phyloP scores from a whole-genome alignment of 352 stramenopile species.

The Phytophthora brassicae region DNA sequence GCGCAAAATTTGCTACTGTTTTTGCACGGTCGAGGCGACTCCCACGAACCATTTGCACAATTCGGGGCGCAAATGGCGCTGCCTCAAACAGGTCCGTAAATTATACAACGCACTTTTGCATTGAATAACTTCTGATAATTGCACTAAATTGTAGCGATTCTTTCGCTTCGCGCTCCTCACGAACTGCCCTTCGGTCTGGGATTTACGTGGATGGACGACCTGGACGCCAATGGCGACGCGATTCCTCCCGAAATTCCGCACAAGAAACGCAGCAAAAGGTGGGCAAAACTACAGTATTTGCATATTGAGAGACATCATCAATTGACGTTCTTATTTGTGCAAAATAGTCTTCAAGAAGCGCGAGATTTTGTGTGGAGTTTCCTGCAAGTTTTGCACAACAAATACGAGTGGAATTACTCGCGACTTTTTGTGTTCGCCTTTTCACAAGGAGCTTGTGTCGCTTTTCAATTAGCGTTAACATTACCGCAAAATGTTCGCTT shows the following conservation, averaged over 20 bases:
- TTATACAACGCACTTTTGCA: neutral
- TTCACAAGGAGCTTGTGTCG: constrained; percentile 65
- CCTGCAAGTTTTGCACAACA: constrained; percentile 44
- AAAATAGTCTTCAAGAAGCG: constrained; percentile 37
- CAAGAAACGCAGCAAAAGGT: constrained; percentile 48
- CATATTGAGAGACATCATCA: neutral
- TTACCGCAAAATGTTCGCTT: constrained; percentile 33
- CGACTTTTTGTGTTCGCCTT: constrained; percentile 68
- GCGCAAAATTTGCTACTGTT: constrained; percentile 64
- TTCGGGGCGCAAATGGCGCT: constrained; percentile 57
- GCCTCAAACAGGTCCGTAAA: constrained; percentile 57
- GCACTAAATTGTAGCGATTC: constrained; percentile 25
- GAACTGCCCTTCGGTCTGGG: constrained; percentile 63
- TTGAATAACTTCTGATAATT: too few relatives aligned
- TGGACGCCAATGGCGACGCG: constrained; percentile 51
- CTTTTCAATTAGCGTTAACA: constrained; percentile 57
- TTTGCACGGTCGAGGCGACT: constrained; percentile 65
- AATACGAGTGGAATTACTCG: constrained; percentile 52
- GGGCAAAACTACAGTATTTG: neutral
- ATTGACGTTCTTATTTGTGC: neutral
- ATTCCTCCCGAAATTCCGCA: constrained; percentile 44
- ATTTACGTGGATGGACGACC: constrained; percentile 54
- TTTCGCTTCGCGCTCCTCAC: constrained; percentile 53
- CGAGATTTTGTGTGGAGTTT: constrained; percentile 48
- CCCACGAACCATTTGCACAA: constrained; percentile 48